Base-by-base conservation (phyloP, 2,329 filamentous ascomycete genomes). In the Phyllosticta capitalensis region DNA sequence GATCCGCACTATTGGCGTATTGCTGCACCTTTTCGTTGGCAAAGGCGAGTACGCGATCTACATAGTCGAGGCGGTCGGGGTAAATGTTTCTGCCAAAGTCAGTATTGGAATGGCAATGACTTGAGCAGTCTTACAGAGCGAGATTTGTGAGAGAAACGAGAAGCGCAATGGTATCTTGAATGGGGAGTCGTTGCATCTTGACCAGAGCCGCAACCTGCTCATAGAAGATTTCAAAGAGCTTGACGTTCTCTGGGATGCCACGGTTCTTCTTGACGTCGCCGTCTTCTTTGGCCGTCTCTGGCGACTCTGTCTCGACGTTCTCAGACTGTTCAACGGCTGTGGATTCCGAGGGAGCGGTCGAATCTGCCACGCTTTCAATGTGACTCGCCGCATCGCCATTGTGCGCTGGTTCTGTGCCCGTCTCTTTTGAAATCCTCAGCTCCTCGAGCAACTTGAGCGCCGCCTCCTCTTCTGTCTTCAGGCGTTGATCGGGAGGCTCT, bases 161-260 rank as follows among this genome's bases (percentile, higher is more conserved):
- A 50, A 99, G 78, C 9, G 92, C 94, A 66, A 96, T 94, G 19
- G 89, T 95, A 71, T 99, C 95, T 72, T 95, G 91, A 64, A 99
- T 92, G 0, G 92, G 88, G 56, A 99, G 80, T 65, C 90, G 87
- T 69, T 96, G 90, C 56, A 89, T 89, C 74, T 91, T 92, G 63
- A 97, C 92, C 56, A 99, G 79, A 68, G 92, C 92, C 69, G 95
- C 88, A 63, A 97, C 94, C 73, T 97, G 94, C 56, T 91, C 87
- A 69, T 97, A 95, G 79, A 97, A 99, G 61, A 97, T 90, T 74
- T 97, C 92, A 72, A 97, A 97, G 22, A 99, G 83, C 74, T 90
- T 92, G 61, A 96, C 85, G 67, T 90, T 87, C 56, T 86, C 81
- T 0, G 87, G 86, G 64, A 90, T 89, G 20, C 83, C 79, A 55